A percentile compares a stretch with the other conserved stretches of the same genome.
phyloP scores from a whole-genome alignment of 805 yeast genomes.

The Blastobotrys terrestris region DNA sequence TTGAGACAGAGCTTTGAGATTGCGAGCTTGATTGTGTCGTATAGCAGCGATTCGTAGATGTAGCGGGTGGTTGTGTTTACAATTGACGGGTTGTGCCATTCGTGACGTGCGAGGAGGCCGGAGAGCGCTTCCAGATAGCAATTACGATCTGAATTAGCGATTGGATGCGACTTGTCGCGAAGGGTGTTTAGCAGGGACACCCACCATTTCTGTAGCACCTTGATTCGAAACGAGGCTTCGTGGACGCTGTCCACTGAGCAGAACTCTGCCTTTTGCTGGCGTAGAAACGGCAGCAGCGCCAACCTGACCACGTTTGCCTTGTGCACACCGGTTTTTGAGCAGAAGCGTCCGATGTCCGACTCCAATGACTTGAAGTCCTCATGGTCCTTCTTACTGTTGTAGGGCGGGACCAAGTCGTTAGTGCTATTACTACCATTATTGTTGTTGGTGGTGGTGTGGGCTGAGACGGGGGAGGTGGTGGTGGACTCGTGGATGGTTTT shows the following conservation, averaged over 20 bases:
- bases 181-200: constrained; percentile 27
- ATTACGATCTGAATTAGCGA: constrained; percentile 32
- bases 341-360: constrained; percentile 25
- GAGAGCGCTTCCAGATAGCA: constrained; percentile 37
- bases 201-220: constrained; percentile 36
- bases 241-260: constrained; percentile 16
- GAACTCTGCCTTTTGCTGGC: constrained; percentile 24
- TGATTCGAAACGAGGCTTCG: constrained; percentile 21
- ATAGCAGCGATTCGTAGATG: constrained; percentile 29
- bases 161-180: constrained; percentile 20
- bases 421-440: background rate
- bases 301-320: constrained; percentile 36
- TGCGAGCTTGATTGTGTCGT: constrained; percentile 49
- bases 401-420: background rate
- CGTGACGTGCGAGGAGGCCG: constrained; percentile 32
- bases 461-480: too few relatives aligned
- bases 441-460: too few relatives aligned
- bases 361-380: constrained; percentile 26
- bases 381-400: constrained; percentile 6
- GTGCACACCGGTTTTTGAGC: constrained; percentile 26
- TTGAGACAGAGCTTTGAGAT: constrained; percentile 45
- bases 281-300: constrained; percentile 36
- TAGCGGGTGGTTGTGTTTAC: constrained; percentile 9
- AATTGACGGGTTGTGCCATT: constrained; percentile 27
- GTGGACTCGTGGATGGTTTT: background rate